Evolutionary conservation across 352 stramenopile genomes (phyloP).

Genomic region (Phytophthora cactorum): DNA sequence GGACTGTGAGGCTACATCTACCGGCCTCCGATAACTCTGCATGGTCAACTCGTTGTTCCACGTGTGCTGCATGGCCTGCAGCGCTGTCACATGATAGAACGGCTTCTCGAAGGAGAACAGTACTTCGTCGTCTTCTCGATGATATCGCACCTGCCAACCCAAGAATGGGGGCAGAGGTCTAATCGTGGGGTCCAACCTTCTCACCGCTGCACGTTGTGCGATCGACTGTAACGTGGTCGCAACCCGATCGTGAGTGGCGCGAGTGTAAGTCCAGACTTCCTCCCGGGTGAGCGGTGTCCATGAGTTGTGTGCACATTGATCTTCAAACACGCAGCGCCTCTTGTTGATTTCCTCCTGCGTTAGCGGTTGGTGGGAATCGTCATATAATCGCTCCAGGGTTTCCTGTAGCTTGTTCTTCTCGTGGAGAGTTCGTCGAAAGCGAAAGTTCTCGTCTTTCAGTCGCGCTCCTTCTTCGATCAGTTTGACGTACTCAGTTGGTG

Average conservation of each 20-base stretch:
- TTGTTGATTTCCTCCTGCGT: conserved; percentile 23
- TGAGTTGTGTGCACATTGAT: conserved; percentile 18
- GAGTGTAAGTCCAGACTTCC: conserved; percentile 28
- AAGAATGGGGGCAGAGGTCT: conserved; percentile 49
- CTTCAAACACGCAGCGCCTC: conserved; percentile 13
- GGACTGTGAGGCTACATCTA: conserved; percentile 34
- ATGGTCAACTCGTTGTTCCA: conserved; percentile 50
- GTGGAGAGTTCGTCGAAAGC: conserved; percentile 44
- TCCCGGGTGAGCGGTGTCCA: conserved; percentile 35
- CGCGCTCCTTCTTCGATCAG: conserved; percentile 42
- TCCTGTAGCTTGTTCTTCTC: conserved; percentile 59
- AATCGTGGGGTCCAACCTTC: conserved; percentile 8
- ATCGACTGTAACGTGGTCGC: conserved; percentile 37
- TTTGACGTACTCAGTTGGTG: conserved; percentile 41
- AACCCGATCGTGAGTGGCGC: conserved; percentile 31
- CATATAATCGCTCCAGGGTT: conserved; percentile 52
- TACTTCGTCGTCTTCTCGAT: conserved; percentile 39
- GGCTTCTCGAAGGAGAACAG: conserved; percentile 57
- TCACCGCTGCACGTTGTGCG: conserved; percentile 12
- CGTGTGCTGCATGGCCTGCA: conserved; percentile 46
- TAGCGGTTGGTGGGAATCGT: conserved; percentile 26
- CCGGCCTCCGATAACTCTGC: conserved; percentile 43
- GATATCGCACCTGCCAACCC: conserved; percentile 47
- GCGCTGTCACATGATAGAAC: conserved; percentile 48
- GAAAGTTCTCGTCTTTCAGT: conserved; percentile 53